Evolutionary conservation across 495 filamentous ascomycete genomes (phyloP).

Genomic region (Penicillium argentinense): DNA sequence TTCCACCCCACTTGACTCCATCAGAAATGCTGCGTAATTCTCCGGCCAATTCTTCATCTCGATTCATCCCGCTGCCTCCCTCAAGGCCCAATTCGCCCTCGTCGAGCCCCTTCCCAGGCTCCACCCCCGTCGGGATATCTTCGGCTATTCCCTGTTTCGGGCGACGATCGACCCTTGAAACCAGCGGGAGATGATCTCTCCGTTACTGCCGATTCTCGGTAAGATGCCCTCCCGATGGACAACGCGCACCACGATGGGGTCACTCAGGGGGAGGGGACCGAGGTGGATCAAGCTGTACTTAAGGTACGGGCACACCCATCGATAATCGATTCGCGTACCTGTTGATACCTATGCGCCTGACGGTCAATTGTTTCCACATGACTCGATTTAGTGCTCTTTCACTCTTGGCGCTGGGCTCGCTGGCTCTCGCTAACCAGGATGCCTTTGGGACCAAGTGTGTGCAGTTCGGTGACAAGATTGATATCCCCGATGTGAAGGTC

Average conservation of each 20-base stretch:
- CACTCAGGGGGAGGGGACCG: neutral
- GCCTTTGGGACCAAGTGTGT: conserved; percentile 32
- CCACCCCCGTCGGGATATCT: conserved; percentile 6
- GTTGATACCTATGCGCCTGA: neutral
- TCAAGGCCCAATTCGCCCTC: conserved; percentile 1
- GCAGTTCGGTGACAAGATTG: conserved; percentile 32
- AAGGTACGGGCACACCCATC: neutral
- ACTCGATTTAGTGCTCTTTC: conserved; percentile 17
- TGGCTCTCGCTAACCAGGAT: conserved; percentile 29
- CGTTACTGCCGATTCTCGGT: conserved; percentile 13
- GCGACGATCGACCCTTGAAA: neutral
- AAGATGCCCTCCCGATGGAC: neutral
- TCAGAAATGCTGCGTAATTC: conserved; percentile 4
- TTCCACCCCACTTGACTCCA: neutral
- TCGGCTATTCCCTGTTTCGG: conserved; percentile 8
- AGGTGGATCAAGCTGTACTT: conserved; percentile 7
- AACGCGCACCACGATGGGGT: neutral
- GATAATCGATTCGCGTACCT: neutral
- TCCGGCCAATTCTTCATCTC: conserved; percentile 1
- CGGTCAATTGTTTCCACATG: conserved; percentile 9
- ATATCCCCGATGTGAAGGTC: conserved; percentile 36
- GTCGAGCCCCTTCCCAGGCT: too few species aligned
- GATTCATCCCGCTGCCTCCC: neutral
- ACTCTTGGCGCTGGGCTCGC: conserved; percentile 23
- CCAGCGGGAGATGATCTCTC: conserved; percentile 7